Percentiles rank a stretch among this genome's conserved stretches.
These are phyloP conservation scores for Populus hybrid DNA, from an alignment of 441 rosid genomes.

Conservation along the genomic window DNA sequence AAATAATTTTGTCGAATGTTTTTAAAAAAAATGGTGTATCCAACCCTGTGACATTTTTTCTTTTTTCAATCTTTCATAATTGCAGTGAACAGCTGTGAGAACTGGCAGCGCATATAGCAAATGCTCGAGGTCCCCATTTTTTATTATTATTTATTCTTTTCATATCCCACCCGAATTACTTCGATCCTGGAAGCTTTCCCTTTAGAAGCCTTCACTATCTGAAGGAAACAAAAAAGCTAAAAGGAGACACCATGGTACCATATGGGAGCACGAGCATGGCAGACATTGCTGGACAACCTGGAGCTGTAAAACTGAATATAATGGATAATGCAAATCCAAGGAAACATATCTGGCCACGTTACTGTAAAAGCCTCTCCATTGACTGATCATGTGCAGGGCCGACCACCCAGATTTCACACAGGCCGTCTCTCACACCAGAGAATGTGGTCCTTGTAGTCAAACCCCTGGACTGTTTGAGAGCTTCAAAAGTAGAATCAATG, in stretches of 20 bases:
- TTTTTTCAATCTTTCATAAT: not conserved
- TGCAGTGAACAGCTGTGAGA: not conserved
- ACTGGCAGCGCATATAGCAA: not conserved
- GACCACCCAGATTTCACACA: not conserved
- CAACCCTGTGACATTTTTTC: not conserved
- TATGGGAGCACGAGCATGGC: not conserved
- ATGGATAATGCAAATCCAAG: slow-evolving; percentile 13
- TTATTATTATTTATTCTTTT: no score
- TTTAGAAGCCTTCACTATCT: no score
- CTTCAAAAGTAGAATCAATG: not conserved
- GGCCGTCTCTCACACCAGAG: not conserved
- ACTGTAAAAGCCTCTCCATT: slow-evolving; percentile 5
- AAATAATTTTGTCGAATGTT: no score
- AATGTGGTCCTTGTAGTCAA: not conserved
- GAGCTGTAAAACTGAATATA: not conserved
- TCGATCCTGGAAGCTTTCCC: not conserved
- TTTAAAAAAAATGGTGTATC: not conserved
- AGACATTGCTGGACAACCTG: not conserved
- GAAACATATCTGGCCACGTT: slow-evolving; percentile 19
- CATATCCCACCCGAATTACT: not conserved
- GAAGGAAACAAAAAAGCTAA: no score
- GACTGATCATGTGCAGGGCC: slow-evolving; percentile 19
- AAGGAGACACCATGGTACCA: no score
- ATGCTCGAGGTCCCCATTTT: not conserved
- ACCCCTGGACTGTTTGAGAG: not conserved